Evolutionary conservation across 306 rosid species (phyloP), one percentile per base, ranked within the genome.

Genomic region (Hippophae rhamnoides): DNA sequence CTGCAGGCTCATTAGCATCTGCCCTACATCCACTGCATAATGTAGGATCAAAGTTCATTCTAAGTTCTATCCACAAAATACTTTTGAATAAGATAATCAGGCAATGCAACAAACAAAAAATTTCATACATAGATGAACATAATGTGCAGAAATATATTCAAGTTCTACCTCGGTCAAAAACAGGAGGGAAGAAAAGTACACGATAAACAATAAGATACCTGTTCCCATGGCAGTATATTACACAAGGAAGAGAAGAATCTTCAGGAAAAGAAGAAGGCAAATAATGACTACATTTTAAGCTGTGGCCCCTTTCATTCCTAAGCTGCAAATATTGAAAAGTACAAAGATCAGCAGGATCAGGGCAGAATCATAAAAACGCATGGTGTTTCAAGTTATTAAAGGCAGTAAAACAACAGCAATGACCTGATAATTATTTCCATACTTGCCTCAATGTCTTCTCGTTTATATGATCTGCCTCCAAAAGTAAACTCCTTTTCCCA

Each of bases 401-500:
- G 56, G 58, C 47, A 60, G 52, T 41, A 27, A 41, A 44, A 52
- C 66, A 43, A 56, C 40, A 31, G 38, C 56, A 77, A 64, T 49
- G 46, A 63, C 72, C 52, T 40, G 56, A 67, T 60, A 72, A 77
- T 57, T 56, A 63, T 68, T 80, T 77, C 85, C 96, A 68, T 85
- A 86, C 95, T 88, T 83, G 96, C 99, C 96, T 92, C 93, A 85
- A 92, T 78, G 78, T 92, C 99, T 81, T 88, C 80, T 73, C 99
- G 84, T 74, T 73, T 83, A 78, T 74, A 92, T 44, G 82, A 60
- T 78, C 82, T 85, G 26, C 96, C 95, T 6, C 88, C 90, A 71
- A 92, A 88, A 56, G 82, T 76, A 78, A 92, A 92, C 54, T 88
- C 86, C 76, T 12, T 84, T 68, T 92, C 99, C 94, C 99, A 92